Conservation (phyloP, 768 basidiomycete genomes). For the Amanita fuliginea region DNA sequence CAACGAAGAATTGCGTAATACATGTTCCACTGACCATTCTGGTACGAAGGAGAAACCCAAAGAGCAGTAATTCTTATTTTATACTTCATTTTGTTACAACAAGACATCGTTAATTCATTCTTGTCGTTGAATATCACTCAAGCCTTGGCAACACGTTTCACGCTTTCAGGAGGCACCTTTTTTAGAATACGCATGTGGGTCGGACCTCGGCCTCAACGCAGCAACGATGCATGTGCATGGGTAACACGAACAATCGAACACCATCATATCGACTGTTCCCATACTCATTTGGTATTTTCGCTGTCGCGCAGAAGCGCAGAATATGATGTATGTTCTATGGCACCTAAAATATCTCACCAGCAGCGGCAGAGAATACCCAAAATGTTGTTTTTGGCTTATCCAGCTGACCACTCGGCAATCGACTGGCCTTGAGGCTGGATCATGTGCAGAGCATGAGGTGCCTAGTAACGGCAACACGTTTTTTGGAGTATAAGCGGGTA, state of each 20-base stretch:
- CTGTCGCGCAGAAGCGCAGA: neutral
- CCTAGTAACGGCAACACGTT: neutral
- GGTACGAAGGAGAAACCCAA: neutral
- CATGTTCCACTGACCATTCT: neutral
- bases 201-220: too few species aligned
- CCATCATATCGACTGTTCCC: too few species aligned
- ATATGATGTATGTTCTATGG: neutral
- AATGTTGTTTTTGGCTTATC: conserved; percentile 7
- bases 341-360: neutral
- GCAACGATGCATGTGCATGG: too few species aligned
- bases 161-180: too few species aligned
- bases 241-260: too few species aligned
- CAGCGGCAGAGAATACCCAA: neutral
- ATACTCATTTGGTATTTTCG: neutral
- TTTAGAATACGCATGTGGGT: too few species aligned
- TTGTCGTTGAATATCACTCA: too few species aligned
- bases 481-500: neutral
- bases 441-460: conserved; percentile 18
- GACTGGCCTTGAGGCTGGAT: conserved; percentile 13
- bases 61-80: neutral
- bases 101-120: too few species aligned
- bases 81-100: too few species aligned
- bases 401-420: conserved; percentile 6
- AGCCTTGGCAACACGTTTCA: too few species aligned
- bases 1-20: neutral